A percentile compares a stretch with the other conserved stretches of the same genome.
phyloP scores from a whole-genome alignment of 108 stramenopile species.

The Bacterosira constricta region DNA sequence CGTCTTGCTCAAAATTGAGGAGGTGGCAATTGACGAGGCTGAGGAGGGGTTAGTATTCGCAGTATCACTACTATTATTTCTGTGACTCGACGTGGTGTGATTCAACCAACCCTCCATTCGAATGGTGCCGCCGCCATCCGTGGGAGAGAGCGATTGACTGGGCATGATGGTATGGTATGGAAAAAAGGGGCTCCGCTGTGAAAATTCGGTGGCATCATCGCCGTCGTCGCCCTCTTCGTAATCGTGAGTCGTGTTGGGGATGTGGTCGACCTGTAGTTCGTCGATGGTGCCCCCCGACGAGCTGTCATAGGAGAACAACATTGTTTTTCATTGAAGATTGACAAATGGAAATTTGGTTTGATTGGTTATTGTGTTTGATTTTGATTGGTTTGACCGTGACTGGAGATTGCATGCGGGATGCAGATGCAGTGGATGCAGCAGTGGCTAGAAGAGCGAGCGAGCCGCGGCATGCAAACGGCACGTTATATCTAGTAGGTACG shows the following conservation, averaged over 20 bases:
- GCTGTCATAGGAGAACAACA: too few relatives aligned
- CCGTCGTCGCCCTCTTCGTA: constrained; percentile 12
- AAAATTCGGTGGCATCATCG: constrained; percentile 30
- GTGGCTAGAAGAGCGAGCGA: too few relatives aligned
- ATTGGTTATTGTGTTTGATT: too few relatives aligned
- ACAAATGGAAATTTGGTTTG: too few relatives aligned
- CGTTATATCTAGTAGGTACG: too few relatives aligned
- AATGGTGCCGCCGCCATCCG: constrained; percentile 4
- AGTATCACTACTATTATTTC: not conserved
- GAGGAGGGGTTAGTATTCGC: not conserved
- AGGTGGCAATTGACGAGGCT: not conserved
- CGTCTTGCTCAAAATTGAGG: constrained; percentile 10
- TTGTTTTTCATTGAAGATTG: not conserved
- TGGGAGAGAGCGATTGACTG: not conserved
- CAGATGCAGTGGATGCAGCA: too few relatives aligned
- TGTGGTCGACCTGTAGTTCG: not conserved
- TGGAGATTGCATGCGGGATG: too few relatives aligned
- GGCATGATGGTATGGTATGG: constrained; percentile 2
- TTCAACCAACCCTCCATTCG: constrained; percentile 46
- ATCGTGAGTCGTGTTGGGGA: not conserved
- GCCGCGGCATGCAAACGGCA: too few relatives aligned
- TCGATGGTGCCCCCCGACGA: not conserved
- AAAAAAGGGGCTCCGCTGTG: constrained; percentile 6
- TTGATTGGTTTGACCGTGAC: too few relatives aligned
- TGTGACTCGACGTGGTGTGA: constrained; percentile 20